Evolutionary conservation across 176 grass and related monocot species (phyloP).

Genomic region (Oryza australiensis): DNA sequence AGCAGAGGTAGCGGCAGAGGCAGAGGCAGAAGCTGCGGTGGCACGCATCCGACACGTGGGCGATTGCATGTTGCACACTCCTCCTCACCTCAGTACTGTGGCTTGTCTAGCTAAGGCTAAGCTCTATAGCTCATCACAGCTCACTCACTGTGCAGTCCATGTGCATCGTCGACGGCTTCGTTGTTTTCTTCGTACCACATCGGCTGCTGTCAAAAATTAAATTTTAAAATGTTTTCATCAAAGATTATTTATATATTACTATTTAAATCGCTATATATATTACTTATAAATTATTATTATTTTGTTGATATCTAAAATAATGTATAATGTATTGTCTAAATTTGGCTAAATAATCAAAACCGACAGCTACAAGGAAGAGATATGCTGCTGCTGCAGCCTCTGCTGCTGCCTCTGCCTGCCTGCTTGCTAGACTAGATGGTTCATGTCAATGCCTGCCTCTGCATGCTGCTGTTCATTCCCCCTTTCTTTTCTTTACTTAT

Average conservation of each 20-base stretch:
- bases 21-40: slow-evolving; percentile 17
- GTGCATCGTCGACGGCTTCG: neutral
- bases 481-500: neutral
- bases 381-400: neutral
- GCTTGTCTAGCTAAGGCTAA: neutral
- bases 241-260: too few relatives aligned
- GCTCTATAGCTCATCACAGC: neutral
- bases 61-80: slow-evolving; percentile 28
- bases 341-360: too few relatives aligned
- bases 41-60: slow-evolving; percentile 37
- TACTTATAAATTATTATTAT: too few relatives aligned
- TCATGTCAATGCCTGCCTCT: neutral
- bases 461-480: neutral
- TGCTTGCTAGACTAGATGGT: neutral
- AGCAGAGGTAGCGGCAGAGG: too few relatives aligned
- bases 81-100: slow-evolving; percentile 30
- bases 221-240: too few relatives aligned
- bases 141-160: neutral
- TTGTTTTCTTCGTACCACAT: too few relatives aligned
- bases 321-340: too few relatives aligned
- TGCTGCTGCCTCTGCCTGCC: neutral
- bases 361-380: neutral
- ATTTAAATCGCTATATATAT: too few relatives aligned
- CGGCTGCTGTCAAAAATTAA: too few relatives aligned
- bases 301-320: too few relatives aligned